Base-by-base conservation (phyloP, 768 basidiomycete species). In the Leucosporidium creatinivorum region DNA sequence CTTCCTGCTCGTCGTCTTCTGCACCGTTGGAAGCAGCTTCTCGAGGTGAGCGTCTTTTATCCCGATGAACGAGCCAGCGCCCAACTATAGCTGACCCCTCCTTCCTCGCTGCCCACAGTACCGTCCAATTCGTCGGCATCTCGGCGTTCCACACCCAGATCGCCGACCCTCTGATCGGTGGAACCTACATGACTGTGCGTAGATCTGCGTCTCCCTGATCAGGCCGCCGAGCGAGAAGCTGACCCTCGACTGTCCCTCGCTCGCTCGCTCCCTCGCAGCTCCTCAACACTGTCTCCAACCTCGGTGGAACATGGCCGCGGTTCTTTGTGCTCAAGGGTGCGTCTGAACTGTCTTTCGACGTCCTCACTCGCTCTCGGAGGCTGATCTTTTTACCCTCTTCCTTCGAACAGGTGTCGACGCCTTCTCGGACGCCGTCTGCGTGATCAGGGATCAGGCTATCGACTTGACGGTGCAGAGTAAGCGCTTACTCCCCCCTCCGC, bases 111-210 rank as follows among this genome's bases (percentile, higher is more conserved):
- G 17, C 26, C 66, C 50, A 60, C 55, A 59, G 56, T 61, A 67
- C 66, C 61, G 65, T 69, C 49, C 21, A 99, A 78, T 99, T 98
- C 76, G 94, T 97, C 25, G 93, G 96, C 13, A 92, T 98, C 69
- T 91, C 93, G n/a, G 96, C 96, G 4, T 99, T 98, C 83, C 96
- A 98, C 75, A 97, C 93, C 4, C 85, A 89, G 62, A 87, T 99
- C 48, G 92, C 96, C 0, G 96, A 99, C 76, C 96, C 96, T 0
- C 76, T 96, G 18, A 96, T 99, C 62, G 96, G 96, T 33, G 96
- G 96, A 60, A 99, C 96, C 0, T 99, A 99, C 78, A 99, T 99
- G 96, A 99, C 96, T 18, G 93, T 93, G 74, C 70, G 86, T 79
- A 36, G 15, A n/a, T 31, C 57, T 44, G 5, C 33, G 33, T 4